These are phyloP conservation scores for Citeromyces matritensis DNA, from an alignment of 805 yeast genomes.

Conservation along the genomic window DNA sequence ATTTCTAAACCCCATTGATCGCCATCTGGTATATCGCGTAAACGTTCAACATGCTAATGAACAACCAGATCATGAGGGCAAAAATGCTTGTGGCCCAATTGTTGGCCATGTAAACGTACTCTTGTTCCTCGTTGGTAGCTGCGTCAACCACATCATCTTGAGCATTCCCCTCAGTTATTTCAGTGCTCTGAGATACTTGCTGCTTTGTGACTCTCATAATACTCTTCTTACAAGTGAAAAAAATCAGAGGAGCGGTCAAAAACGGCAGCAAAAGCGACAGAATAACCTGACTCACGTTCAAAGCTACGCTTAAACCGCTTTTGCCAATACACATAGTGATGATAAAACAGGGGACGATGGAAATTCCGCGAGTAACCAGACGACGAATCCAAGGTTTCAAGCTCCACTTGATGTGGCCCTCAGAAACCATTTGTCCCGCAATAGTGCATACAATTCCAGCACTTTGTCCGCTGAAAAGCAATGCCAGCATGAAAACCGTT, in stretches of 20 bases:
- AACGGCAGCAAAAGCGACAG: constrained; percentile 67
- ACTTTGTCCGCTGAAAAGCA: constrained; percentile 64
- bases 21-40: constrained; percentile 34
- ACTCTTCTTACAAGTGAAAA: constrained; percentile 51
- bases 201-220: constrained; percentile 45
- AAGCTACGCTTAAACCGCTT: constrained; percentile 49
- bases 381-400: constrained; percentile 71
- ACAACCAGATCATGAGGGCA: constrained; percentile 46
- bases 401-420: constrained; percentile 74
- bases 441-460: constrained; percentile 85
- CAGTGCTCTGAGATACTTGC: too few species aligned
- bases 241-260: constrained; percentile 67
- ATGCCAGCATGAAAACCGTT: constrained; percentile 67
- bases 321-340: constrained; percentile 56
- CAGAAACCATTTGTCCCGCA: constrained; percentile 81
- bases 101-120: constrained; percentile 35
- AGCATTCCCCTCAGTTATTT: constrained; percentile 10
- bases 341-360: constrained; percentile 62
- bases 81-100: constrained; percentile 37
- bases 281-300: constrained; percentile 70
- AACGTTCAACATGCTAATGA: constrained; percentile 50
- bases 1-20: background rate
- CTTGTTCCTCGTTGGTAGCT: background rate
- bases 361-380: constrained; percentile 51
- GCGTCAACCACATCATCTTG: background rate